phyloP scores from a whole-genome alignment of 306 rosid genomes.

The Hippophae rhamnoides region DNA sequence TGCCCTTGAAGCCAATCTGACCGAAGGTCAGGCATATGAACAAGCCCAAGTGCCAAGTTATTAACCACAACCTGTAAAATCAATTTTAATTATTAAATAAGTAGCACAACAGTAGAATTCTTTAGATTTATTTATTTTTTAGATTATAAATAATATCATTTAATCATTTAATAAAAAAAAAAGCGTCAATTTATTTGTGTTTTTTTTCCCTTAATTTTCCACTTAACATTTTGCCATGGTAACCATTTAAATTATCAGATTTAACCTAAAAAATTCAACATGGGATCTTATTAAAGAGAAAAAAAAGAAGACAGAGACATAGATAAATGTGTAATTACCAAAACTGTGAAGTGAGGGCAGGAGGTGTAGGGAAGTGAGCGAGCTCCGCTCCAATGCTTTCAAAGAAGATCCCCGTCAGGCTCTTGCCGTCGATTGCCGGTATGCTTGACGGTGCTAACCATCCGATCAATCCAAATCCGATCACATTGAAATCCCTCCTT shows the following conservation, averaged over 20 bases:
- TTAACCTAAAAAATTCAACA: neutral
- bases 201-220: too few species aligned
- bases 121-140: too few species aligned
- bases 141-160: too few species aligned
- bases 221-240: too few species aligned
- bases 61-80: conserved; percentile 63
- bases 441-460: conserved; percentile 86
- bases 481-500: conserved; percentile 69
- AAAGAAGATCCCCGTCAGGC: conserved; percentile 78
- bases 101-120: too few species aligned
- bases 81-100: neutral
- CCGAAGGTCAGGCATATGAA: conserved; percentile 75
- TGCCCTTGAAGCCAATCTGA: conserved; percentile 94
- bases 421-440: conserved; percentile 75
- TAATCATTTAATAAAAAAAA: neutral
- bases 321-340: conserved; percentile 35
- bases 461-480: conserved; percentile 90
- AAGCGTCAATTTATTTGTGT: too few species aligned
- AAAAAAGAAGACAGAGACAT: neutral
- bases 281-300: neutral
- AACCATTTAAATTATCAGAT: too few species aligned
- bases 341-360: conserved; percentile 64
- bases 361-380: conserved; percentile 88
- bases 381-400: conserved; percentile 91
- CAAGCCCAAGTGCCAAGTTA: conserved; percentile 82